phyloP scores from a whole-genome alignment of 352 stramenopile species.

The Ophiocytium majus region DNA sequence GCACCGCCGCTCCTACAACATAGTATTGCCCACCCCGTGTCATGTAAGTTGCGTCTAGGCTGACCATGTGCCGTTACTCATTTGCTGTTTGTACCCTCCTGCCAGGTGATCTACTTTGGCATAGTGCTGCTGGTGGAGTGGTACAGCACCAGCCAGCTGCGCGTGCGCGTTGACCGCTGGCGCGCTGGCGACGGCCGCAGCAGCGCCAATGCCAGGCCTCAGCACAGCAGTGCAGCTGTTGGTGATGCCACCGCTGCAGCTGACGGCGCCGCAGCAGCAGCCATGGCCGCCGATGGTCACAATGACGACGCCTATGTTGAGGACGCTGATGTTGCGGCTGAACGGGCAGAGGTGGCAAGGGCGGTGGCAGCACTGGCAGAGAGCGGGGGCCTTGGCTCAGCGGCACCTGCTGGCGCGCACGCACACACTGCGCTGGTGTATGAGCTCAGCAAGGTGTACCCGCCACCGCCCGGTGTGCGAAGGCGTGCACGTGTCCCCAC shows the following conservation, averaged over 20 bases:
- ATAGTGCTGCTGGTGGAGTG: constrained; percentile 52
- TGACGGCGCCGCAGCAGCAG: no score
- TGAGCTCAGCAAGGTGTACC: constrained; percentile 37
- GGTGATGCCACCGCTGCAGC: no score
- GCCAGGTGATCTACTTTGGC: constrained; percentile 27
- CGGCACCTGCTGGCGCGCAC: no score
- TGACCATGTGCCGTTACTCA: no score
- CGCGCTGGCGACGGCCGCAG: constrained; percentile 23
- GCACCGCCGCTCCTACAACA: no score
- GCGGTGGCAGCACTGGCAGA: constrained; percentile 52
- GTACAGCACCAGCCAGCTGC: constrained; percentile 40
- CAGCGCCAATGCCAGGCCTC: no score
- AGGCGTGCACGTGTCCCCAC: constrained; percentile 60
- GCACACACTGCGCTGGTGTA: neutral
- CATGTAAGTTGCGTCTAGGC: no score
- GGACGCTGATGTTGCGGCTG: constrained; percentile 60
- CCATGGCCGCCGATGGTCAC: no score
- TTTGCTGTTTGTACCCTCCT: no score
- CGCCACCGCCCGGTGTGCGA: constrained; percentile 27
- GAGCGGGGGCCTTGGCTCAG: neutral
- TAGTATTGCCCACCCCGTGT: no score
- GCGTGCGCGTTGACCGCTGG: constrained; percentile 41
- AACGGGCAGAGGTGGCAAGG: constrained; percentile 55
- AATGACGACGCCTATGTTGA: constrained; percentile 43
- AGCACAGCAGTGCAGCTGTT: no score